A percentile compares a stretch with the other conserved stretches of the same genome.
phyloP scores from a whole-genome alignment of 23 red algal genomes.

The Pyropia haitanensis region DNA sequence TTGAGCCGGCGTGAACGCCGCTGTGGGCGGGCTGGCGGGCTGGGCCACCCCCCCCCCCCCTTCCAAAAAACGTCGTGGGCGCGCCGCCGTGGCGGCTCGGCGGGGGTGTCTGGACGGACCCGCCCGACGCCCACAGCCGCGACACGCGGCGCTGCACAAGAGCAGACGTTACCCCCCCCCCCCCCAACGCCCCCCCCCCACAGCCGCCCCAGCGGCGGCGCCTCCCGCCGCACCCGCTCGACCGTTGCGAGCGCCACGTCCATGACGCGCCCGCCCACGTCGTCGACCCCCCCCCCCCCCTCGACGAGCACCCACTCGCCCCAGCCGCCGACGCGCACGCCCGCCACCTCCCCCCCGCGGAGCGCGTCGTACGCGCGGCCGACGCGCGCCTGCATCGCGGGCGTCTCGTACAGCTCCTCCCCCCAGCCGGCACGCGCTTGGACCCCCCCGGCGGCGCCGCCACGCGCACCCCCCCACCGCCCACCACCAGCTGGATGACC shows the following conservation, averaged over 20 bases:
- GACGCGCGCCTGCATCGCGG: slow-evolving; percentile 42
- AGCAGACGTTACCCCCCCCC: too few relatives aligned
- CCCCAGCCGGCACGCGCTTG: slow-evolving; percentile 15
- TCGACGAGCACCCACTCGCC: slow-evolving; percentile 33
- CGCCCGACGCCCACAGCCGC: too few relatives aligned
- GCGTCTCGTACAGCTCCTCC: slow-evolving; percentile 69
- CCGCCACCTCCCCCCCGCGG: slow-evolving; percentile 13
- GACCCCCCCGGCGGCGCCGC: not conserved
- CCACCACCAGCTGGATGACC: slow-evolving; percentile 53
- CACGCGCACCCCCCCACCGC: slow-evolving; percentile 8
- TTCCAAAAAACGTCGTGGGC: too few relatives aligned
- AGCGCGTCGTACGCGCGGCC: slow-evolving; percentile 21
- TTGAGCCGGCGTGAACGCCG: too few relatives aligned
- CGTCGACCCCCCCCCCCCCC: slow-evolving; percentile 11
- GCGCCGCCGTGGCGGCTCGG: too few relatives aligned
- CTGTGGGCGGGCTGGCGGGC: too few relatives aligned
- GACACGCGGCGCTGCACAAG: too few relatives aligned
- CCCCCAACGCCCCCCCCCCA: too few relatives aligned
- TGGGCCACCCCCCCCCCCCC: too few relatives aligned
- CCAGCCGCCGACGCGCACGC: slow-evolving; percentile 23
- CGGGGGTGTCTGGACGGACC: too few relatives aligned
- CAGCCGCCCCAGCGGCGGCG: too few relatives aligned
- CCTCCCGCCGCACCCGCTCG: too few relatives aligned
- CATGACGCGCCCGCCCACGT: slow-evolving; percentile 19
- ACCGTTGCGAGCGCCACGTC: slow-evolving; percentile 18